Evolutionary conservation across 2,329 filamentous ascomycete species (phyloP).

Genomic region (Chlorencoelia australis): DNA sequence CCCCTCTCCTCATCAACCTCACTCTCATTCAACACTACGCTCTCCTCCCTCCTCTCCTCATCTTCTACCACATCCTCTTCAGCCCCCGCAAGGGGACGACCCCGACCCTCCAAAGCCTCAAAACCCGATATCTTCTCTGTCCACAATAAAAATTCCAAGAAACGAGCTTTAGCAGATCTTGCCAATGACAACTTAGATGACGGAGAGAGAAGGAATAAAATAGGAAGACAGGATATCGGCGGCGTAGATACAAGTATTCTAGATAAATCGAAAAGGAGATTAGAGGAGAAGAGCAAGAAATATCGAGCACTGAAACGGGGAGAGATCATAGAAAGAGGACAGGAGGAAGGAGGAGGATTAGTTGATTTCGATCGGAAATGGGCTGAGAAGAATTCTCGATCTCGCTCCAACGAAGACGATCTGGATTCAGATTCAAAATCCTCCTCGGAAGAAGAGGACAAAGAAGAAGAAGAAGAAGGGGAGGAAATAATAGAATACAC

Average conservation of each 20-base stretch:
- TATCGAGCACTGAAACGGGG: constrained; percentile 88
- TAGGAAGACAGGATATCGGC: constrained; percentile 50
- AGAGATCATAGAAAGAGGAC: constrained; percentile 54
- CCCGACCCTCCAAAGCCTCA: constrained; percentile 41
- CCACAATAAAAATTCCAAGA: constrained; percentile 52
- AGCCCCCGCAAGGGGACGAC: constrained; percentile 36
- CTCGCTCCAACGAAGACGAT: constrained; percentile 1
- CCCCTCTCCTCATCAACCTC: constrained; percentile 62
- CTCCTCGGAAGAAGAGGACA: constrained; percentile 60
- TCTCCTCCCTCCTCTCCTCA: constrained; percentile 69
- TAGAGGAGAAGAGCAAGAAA: constrained; percentile 82
- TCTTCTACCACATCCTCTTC: constrained; percentile 36
- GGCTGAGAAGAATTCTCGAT: constrained; percentile 51
- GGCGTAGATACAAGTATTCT: constrained; percentile 45
- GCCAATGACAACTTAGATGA: constrained; percentile 39
- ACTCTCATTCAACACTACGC: constrained; percentile 79
- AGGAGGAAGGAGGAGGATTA: constrained; percentile 50
- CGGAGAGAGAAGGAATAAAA: no score
- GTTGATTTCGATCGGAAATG: constrained; percentile 97
- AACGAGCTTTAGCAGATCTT: constrained; percentile 49
- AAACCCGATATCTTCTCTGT: constrained; percentile 62
- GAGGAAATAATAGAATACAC: constrained; percentile 69
- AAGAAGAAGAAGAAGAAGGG: constrained; percentile 31
- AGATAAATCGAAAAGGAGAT: constrained; percentile 60
- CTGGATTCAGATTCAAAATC: constrained; percentile 10